Evolutionary conservation across 2,329 filamentous ascomycete genomes (phyloP), one percentile per base, ranked within the genome.

Genomic region (Lanzia echinophila): DNA sequence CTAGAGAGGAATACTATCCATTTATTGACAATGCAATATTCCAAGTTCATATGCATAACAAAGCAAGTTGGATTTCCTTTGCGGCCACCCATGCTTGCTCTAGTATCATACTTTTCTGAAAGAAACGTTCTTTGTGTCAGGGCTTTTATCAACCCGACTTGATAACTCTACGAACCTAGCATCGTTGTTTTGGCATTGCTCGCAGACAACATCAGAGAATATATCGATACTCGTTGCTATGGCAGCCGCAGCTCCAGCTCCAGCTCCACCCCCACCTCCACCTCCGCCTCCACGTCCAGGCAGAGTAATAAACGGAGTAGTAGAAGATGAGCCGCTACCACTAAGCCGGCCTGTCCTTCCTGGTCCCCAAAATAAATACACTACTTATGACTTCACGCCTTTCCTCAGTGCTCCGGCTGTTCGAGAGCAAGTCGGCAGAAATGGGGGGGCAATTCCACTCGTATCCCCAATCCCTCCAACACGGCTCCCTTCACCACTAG

Each of bases 401-500:
- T 60, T 62, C 28, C 53, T 61, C 8, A 44, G 17, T 7, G 54
- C 60, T 4, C 52, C 56, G 2, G 57, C 58, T 7, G 53, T 63
- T 1, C 50, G 41, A 12, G 17, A 42, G 7, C 43, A 45, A 15
- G 42, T 47, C 10, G 43, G 15, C 3, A 17, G 24, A n/a, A 47
- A 53, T 17, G 33, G 19, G 3, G 24, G 32, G 3, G 42, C 33
- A 22, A 48, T 56, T 19, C 48, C 58, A n/a, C 53, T 60, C n/a
- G 15, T 63, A 20, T 53, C 50, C 19, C 41, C 41, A 15, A 61
- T 65, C 31, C 60, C 63, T 3, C 19, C 55, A 15, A 57, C 57
- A 2, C 20, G 12, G 1, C 60, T 62, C 10, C 58, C 59, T 0
- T 60, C 56, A 13, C 64, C 64, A 0, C 22, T 65, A 1, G 62